A percentile compares a stretch with the other conserved stretches of the same genome.
Evolutionary conservation across 2,329 filamentous ascomycete species (phyloP).

Genomic region (Penicillium sp.): DNA sequence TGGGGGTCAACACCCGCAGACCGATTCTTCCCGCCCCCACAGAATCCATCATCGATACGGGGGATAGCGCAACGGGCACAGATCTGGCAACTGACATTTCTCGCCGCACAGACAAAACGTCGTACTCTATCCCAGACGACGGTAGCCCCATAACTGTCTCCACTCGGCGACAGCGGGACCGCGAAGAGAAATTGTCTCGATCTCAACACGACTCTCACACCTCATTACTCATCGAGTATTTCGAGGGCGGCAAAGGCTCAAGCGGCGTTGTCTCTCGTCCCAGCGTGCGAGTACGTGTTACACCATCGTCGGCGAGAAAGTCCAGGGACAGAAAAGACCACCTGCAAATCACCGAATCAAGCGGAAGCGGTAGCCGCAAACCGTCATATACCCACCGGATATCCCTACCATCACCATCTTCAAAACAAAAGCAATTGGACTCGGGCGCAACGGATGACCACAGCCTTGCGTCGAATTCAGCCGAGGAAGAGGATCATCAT

Average conservation of each 20-base stretch:
- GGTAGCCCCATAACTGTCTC: conserved; percentile 84
- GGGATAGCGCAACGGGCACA: conserved; percentile 43
- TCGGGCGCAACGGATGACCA: conserved; percentile 55
- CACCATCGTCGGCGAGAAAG: conserved; percentile 66
- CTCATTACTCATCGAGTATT: conserved; percentile 90
- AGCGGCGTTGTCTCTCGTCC: conserved; percentile 64
- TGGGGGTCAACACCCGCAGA: conserved; percentile 51
- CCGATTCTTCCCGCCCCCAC: conserved; percentile 51
- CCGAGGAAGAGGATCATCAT: conserved; percentile 75
- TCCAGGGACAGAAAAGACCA: conserved; percentile 65
- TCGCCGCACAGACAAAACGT: conserved; percentile 50
- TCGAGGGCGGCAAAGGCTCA: conserved; percentile 70
- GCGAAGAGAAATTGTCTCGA: conserved; percentile 57
- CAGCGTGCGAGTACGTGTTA: conserved; percentile 77
- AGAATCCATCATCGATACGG: conserved; percentile 48
- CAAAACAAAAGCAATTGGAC: conserved; percentile 35
- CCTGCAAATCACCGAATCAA: conserved; percentile 79
- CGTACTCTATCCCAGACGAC: conserved; percentile 52
- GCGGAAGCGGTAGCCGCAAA: conserved; percentile 63
- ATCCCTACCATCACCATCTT: conserved; percentile 53
- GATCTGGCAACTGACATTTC: conserved; percentile 52
- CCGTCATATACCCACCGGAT: conserved; percentile 67
- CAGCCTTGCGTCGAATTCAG: conserved; percentile 71
- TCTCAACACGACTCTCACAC: conserved; percentile 69
- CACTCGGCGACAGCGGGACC: conserved; percentile 58